A percentile compares a stretch with the other conserved stretches of the same genome.
Evolutionary conservation across 768 basidiomycete genomes (phyloP).

Genomic region (Mrakia gelida): DNA sequence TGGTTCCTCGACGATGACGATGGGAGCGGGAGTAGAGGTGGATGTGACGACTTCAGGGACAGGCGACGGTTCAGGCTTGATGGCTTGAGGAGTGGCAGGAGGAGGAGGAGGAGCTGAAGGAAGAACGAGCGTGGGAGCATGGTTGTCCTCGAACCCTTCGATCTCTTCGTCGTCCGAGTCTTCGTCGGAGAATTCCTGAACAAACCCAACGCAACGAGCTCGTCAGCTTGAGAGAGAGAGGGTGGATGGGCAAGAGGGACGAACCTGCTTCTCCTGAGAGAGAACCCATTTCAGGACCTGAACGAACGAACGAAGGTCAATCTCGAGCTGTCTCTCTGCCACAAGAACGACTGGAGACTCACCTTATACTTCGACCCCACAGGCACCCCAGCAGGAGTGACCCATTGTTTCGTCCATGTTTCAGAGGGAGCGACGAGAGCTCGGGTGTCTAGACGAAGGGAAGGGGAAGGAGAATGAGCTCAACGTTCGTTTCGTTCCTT

Average conservation of each 20-base stretch:
- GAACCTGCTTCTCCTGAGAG: background rate
- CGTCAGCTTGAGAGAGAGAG: background rate
- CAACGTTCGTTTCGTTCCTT: background rate
- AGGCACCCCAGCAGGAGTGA: background rate
- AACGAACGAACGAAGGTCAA: background rate
- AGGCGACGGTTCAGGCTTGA: background rate
- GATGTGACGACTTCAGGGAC: background rate
- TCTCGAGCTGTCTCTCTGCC: background rate
- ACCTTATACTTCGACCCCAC: background rate
- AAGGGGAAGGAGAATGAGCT: background rate
- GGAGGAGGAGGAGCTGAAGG: background rate
- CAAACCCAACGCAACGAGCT: too few species aligned
- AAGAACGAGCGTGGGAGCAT: slow-evolving; percentile 1
- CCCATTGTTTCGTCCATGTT: background rate
- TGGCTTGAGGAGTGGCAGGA: background rate
- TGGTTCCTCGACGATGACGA: too few species aligned
- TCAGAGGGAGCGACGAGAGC: slow-evolving; percentile 1
- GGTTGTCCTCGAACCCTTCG: background rate
- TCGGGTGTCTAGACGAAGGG: background rate
- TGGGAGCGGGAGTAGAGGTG: too few species aligned
- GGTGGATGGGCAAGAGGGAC: background rate
- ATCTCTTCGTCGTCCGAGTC: slow-evolving; percentile 9
- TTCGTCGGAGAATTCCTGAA: slow-evolving; percentile 12
- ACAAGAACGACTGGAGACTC: background rate
- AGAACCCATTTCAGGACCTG: slow-evolving; percentile 5